Evolutionary conservation across 208 protist species (phyloP), one percentile per base, ranked within the genome.

Genomic region (Novymonas esmeraldas): DNA sequence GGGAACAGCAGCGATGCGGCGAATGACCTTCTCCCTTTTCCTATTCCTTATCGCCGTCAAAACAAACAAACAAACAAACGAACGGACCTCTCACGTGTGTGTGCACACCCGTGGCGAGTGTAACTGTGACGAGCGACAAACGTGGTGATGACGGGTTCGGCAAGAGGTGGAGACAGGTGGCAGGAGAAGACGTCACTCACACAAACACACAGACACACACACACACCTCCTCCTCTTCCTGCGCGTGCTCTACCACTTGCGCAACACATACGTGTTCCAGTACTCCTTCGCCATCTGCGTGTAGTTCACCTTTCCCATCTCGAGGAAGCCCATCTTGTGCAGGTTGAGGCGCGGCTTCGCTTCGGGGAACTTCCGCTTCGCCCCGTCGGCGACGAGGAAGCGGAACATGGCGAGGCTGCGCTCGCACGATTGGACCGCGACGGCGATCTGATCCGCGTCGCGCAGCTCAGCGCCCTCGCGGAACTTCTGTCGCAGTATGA

Each of bases 281-380:
- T 94, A 95, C 80, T 95, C 87, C 78, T 95, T 95, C 62, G 70
- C 78, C 84, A 93, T 91, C 62, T 92, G 85, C 76, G 74, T 89
- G 80, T 89, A 93, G 79, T 95, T 95, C 10, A 94, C 85, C 70
- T 86, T 88, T 0, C 79, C 80, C 90, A 95, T 94, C 49, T 95
- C 85, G 9, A 93, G 42, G 60, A 95, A 94, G 55, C 87, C 85
- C 85, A 92, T 93, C 80, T 90, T 94, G 78, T 93, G 82, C 10
- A 95, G 73, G 45, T 94, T 93, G 22, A 93, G 77, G 13, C 87
- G 82, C 42, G 84, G 90, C 62, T 90, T 91, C 44, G 85, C 81
- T 63, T 93, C 85, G 0, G 90, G 90, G 60, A 93, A 95, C 60
- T 93, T 87, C n/a, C 87, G 77, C 33, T 85, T 83, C 18, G 90